phyloP scores from a whole-genome alignment of 2,329 filamentous ascomycete species.

The Lachnellula hyalina region DNA sequence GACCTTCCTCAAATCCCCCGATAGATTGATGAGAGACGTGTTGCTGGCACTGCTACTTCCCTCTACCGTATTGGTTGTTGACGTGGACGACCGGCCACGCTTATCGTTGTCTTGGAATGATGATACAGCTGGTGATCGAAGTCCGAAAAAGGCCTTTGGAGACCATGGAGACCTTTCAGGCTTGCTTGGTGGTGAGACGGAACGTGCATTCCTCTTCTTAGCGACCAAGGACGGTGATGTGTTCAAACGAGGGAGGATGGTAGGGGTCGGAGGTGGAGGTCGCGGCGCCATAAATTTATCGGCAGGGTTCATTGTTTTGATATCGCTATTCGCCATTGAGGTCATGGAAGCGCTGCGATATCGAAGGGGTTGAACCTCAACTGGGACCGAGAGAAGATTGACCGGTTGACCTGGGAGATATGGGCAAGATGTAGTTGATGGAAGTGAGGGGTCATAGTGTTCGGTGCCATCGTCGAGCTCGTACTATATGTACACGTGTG shows the following conservation, averaged over 20 bases:
- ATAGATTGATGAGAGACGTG: slow-evolving; percentile 4
- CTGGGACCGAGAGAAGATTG: slow-evolving; percentile 77
- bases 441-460: slow-evolving; percentile 65
- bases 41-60: slow-evolving; percentile 8
- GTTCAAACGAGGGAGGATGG: slow-evolving; percentile 36
- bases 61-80: slow-evolving; percentile 14
- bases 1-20: slow-evolving; percentile 8
- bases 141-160: slow-evolving; percentile 26
- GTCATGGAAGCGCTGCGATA: slow-evolving; percentile 61
- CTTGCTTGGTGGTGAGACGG: slow-evolving; percentile 25
- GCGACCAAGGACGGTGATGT: slow-evolving; percentile 37
- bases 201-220: slow-evolving; percentile 23
- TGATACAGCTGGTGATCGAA: slow-evolving; percentile 14
- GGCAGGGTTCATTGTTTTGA: slow-evolving; percentile 71
- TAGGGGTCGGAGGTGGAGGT: slow-evolving; percentile 47
- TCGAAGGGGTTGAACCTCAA: slow-evolving; percentile 54
- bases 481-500: slow-evolving; percentile 53
- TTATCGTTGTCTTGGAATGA: slow-evolving; percentile 9
- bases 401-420: slow-evolving; percentile 82
- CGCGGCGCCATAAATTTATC: slow-evolving; percentile 71
- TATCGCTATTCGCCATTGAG: slow-evolving; percentile 52
- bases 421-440: slow-evolving; percentile 74
- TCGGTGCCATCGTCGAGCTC: slow-evolving; percentile 75
- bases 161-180: slow-evolving; percentile 26
- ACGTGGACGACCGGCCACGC: slow-evolving; percentile 23